phyloP scores from a whole-genome alignment of 805 yeast genomes.

The Cyberlindnera petersonii region DNA sequence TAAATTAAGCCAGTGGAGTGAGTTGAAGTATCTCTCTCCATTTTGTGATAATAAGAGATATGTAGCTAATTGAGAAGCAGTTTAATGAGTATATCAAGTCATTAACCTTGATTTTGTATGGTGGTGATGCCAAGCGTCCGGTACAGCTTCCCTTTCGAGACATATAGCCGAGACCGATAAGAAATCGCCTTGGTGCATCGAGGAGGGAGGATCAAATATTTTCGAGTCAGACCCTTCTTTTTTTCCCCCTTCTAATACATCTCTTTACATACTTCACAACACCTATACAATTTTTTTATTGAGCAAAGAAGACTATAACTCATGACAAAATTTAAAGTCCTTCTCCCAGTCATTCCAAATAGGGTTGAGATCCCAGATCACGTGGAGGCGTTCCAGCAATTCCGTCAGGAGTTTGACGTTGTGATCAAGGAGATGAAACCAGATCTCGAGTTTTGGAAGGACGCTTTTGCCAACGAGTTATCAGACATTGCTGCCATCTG shows the following conservation, averaged over 20 bases:
- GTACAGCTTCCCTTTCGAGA: neutral
- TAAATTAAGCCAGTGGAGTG: too few relatives aligned
- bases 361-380: conserved; percentile 44
- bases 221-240: too few relatives aligned
- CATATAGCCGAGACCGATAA: conserved; percentile 4
- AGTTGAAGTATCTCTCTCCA: too few relatives aligned
- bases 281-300: neutral
- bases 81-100: too few relatives aligned
- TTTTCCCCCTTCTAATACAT: too few relatives aligned
- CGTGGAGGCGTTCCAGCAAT: conserved; percentile 42
- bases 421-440: conserved; percentile 36
- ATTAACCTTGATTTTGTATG: neutral
- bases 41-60: too few relatives aligned
- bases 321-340: conserved; percentile 27
- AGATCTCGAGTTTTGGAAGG: conserved; percentile 38
- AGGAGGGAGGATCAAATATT: too few relatives aligned
- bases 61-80: too few relatives aligned
- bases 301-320: neutral
- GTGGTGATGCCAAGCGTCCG: neutral
- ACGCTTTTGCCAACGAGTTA: conserved; percentile 36
- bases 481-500: conserved; percentile 49
- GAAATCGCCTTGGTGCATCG: neutral
- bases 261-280: too few relatives aligned
- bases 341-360: conserved; percentile 30
- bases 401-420: conserved; percentile 39